Base-by-base conservation (phyloP, 768 basidiomycete genomes). In the Tricholomella constricta region DNA sequence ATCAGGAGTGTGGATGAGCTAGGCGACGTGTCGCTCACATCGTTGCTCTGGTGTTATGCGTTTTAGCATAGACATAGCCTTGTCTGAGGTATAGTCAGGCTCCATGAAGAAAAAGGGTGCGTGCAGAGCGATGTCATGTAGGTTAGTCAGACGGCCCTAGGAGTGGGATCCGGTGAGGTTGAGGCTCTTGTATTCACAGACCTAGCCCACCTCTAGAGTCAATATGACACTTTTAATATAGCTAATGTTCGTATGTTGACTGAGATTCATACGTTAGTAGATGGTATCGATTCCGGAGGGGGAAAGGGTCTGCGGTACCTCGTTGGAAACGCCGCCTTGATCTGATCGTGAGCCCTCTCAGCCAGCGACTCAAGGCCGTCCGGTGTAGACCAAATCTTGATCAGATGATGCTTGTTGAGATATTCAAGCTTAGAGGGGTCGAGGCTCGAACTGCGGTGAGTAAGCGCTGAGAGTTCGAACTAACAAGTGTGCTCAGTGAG, bases 381-480 rank as follows among this genome's bases (percentile, higher is more conserved):
- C 2, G 79, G 70, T 6, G 73, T 73, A 14, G 79, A 72, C 62
- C 83, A 79, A 50, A 72, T 75, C 15, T 73, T 73, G 70, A 83
- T 77, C 14, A 99, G 69, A 62, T 96, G 90, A 41, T 89, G 85
- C 63, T 93, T 94, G 67, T 98, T 98, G 48, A 98, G 72, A 65
- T 87, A 91, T 60, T 87, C 85, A 14, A 99, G 79, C 63, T 97
- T 97, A 9, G 70, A 69, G 0, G 81, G 78, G 56, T 94, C 91
- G 12, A 98, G 80, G 14, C 85, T 81, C n/a, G 89, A 84, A 54
- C 92, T 88, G 26, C 92, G 82, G 51, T 91, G 91, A 0, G 91
- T 96, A 37, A 98, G 64, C 3, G 79, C 79, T 0, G 79, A 69
- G 22, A 98, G 74, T 46, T 92, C 86, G 62, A 98, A 98, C 83